Evolutionary conservation across 345 rosid genomes (phyloP).

Genomic region (Acer saccharum): DNA sequence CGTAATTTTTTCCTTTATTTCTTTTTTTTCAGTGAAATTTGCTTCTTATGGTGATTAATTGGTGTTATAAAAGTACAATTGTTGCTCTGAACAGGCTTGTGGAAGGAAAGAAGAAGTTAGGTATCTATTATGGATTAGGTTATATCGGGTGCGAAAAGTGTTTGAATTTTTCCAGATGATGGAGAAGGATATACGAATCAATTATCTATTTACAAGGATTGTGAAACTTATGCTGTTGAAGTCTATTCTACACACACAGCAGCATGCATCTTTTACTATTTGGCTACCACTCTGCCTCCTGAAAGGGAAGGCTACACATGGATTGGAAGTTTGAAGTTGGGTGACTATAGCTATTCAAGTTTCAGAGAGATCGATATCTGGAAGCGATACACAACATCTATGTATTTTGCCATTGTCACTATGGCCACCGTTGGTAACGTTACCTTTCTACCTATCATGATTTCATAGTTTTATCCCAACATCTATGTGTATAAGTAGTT

Average conservation of each 20-base stretch:
- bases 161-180: constrained; percentile 50
- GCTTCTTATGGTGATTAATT: background rate
- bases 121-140: constrained; percentile 76
- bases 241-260: constrained; percentile 88
- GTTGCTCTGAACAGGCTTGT: constrained; percentile 36
- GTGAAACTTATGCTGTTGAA: constrained; percentile 76
- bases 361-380: constrained; percentile 77
- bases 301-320: constrained; percentile 77
- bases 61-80: background rate
- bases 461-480: no score
- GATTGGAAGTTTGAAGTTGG: constrained; percentile 88
- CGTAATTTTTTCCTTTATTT: constrained; percentile 32
- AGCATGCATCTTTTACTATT: constrained; percentile 83
- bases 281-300: constrained; percentile 76
- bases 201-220: constrained; percentile 73
- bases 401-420: constrained; percentile 84
- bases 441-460: constrained; percentile 8
- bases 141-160: constrained; percentile 65
- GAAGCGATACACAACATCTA: constrained; percentile 79
- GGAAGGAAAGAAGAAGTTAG: constrained; percentile 72
- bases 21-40: background rate
- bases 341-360: constrained; percentile 68
- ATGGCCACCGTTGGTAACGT: constrained; percentile 90
- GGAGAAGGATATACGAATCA: constrained; percentile 80
- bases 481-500: no score